Evolutionary conservation across 2,329 filamentous ascomycete species (phyloP).

Genomic region (Pseudogymnoascus sp.): DNA sequence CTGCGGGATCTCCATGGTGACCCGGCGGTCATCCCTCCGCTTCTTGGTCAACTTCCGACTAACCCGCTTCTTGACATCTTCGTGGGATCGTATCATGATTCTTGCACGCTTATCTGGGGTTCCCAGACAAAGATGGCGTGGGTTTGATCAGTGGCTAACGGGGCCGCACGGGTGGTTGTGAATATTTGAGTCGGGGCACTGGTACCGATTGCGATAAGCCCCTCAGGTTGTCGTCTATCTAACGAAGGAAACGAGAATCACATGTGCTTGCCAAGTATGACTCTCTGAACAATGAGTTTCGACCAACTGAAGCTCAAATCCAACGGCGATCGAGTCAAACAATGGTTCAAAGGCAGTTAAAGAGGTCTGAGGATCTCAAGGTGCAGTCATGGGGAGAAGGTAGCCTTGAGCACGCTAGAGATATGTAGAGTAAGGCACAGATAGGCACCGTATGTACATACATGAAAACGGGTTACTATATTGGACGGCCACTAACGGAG

Average conservation of each 20-base stretch:
- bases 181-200: constrained; percentile 2
- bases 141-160: not conserved
- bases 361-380: not conserved
- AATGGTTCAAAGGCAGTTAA: not conserved
- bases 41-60: constrained; percentile 38
- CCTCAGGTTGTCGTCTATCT: constrained; percentile 4
- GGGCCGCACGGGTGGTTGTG: not conserved
- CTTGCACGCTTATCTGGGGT: constrained; percentile 1
- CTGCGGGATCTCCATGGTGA: constrained; percentile 48
- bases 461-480: constrained; percentile 1
- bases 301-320: not conserved
- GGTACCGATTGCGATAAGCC: constrained; percentile 8
- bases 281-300: not conserved
- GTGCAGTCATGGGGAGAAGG: not conserved
- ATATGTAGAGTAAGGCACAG: not conserved
- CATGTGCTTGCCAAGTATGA: not conserved
- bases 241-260: not conserved
- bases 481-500: constrained; percentile 4
- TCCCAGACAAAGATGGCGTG: not conserved
- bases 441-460: not conserved
- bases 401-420: constrained; percentile 1
- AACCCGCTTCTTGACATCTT: constrained; percentile 35
- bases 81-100: constrained; percentile 32
- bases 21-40: constrained; percentile 34
- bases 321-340: not conserved